These are phyloP conservation scores for Lactarius hatsudake DNA, from an alignment of 768 basidiomycete genomes.

Conservation along the genomic window DNA sequence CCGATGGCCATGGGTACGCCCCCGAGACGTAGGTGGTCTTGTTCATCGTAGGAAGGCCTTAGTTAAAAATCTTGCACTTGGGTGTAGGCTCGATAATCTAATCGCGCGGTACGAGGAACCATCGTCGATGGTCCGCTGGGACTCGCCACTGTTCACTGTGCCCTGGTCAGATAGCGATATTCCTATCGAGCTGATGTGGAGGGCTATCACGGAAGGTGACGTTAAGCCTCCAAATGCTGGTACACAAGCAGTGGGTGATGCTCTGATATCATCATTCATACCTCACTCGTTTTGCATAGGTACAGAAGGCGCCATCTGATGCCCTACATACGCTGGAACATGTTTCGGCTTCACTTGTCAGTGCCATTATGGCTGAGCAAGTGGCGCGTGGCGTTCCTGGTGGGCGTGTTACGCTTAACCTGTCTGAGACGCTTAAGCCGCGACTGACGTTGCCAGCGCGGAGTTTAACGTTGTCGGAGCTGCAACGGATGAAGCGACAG, in stretches of 20 bases:
- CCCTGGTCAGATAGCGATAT: constrained; percentile 67
- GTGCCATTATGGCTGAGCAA: constrained; percentile 67
- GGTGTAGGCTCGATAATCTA: constrained; percentile 75
- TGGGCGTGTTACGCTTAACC: constrained; percentile 47
- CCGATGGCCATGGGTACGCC: constrained; percentile 51
- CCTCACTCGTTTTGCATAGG: constrained; percentile 42
- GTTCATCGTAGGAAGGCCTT: constrained; percentile 4
- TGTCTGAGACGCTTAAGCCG: constrained; percentile 44
- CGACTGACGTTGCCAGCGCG: constrained; percentile 64
- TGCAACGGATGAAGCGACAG: constrained; percentile 88
- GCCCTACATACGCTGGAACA: constrained; percentile 84
- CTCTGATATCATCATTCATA: constrained; percentile 3
- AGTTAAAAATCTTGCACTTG: constrained; percentile 21
- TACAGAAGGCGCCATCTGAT: constrained; percentile 80
- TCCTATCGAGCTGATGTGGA: constrained; percentile 73
- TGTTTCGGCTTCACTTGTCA: constrained; percentile 66
- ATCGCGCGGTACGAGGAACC: constrained; percentile 92
- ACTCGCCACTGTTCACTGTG: constrained; percentile 89
- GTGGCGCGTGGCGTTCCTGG: constrained; percentile 51
- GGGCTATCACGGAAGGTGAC: constrained; percentile 70
- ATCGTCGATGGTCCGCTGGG: constrained; percentile 98
- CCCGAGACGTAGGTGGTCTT: constrained; percentile 59
- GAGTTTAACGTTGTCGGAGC: constrained; percentile 75
- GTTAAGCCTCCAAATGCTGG: constrained; percentile 89
- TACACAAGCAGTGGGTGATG: constrained; percentile 59